Evolutionary conservation across 2,329 filamentous ascomycete species (phyloP).

Genomic region (Pseudogymnoascus sp.): DNA sequence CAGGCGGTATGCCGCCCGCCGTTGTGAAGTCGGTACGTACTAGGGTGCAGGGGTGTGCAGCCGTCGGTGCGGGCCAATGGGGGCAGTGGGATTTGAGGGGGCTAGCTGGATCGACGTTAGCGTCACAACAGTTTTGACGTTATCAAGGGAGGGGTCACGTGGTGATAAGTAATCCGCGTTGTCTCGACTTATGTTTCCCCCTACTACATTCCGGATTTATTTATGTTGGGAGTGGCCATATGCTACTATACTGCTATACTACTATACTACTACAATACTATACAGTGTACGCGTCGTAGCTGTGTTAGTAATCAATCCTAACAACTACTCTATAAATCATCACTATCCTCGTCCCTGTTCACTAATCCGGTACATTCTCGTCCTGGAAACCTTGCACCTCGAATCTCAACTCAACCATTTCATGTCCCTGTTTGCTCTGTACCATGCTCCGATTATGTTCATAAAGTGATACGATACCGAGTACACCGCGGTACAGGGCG

Average conservation of each 20-base stretch:
- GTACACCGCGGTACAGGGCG: too few species aligned
- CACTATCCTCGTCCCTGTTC: not conserved
- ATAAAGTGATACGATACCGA: not conserved
- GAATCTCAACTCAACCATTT: not conserved
- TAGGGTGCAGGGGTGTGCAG: not conserved
- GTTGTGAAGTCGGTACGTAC: not conserved
- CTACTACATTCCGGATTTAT: too few species aligned
- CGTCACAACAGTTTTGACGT: constrained; percentile 3
- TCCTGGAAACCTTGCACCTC: not conserved
- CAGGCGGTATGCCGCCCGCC: not conserved
- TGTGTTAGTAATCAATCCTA: not conserved
- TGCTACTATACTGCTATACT: too few species aligned
- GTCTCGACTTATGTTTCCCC: not conserved
- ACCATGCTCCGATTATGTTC: not conserved
- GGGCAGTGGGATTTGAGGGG: not conserved
- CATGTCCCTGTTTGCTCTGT: not conserved
- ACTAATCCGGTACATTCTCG: not conserved
- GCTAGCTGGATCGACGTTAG: not conserved
- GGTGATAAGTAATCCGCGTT: not conserved
- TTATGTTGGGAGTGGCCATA: not conserved
- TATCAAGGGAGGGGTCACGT: not conserved
- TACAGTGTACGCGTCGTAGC: not conserved
- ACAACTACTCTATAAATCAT: not conserved
- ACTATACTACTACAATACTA: not conserved
- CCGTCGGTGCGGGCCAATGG: not conserved